Evolutionary conservation across 2,329 filamentous ascomycete genomes (phyloP).

Genomic region (Alternaria gaisen): DNA sequence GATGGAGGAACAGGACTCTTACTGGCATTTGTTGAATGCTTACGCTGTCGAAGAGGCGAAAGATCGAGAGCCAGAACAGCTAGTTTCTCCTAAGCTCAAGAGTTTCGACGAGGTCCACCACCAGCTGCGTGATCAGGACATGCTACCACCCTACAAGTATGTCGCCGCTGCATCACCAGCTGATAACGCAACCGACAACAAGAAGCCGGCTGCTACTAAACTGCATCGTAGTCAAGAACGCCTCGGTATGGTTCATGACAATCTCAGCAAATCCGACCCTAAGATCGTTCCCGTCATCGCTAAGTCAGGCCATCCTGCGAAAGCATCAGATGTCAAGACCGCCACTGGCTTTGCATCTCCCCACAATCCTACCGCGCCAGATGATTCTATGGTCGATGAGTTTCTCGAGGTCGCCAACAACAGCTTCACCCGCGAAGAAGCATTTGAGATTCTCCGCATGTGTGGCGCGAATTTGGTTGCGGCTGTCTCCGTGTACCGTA

Average conservation of each 20-base stretch:
- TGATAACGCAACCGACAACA: background rate
- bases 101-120: background rate
- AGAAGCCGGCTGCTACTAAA: background rate
- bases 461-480: slow-evolving; percentile 2
- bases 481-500: slow-evolving; percentile 3
- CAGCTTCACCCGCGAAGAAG: background rate
- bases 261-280: background rate
- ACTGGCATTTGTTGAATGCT: background rate
- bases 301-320: background rate
- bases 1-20: background rate
- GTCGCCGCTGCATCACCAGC: background rate
- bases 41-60: background rate
- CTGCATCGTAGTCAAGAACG: background rate
- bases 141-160: background rate
- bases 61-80: background rate
- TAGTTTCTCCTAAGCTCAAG: slow-evolving; percentile 3
- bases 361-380: background rate
- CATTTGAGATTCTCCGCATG: slow-evolving; percentile 5
- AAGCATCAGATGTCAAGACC: background rate
- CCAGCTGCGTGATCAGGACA: background rate
- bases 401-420: background rate
- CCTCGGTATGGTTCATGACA: background rate
- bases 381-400: background rate
- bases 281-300: background rate
- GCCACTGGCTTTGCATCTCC: background rate